Evolutionary conservation across 768 basidiomycete species (phyloP).

Genomic region (Leccinellum luteum): DNA sequence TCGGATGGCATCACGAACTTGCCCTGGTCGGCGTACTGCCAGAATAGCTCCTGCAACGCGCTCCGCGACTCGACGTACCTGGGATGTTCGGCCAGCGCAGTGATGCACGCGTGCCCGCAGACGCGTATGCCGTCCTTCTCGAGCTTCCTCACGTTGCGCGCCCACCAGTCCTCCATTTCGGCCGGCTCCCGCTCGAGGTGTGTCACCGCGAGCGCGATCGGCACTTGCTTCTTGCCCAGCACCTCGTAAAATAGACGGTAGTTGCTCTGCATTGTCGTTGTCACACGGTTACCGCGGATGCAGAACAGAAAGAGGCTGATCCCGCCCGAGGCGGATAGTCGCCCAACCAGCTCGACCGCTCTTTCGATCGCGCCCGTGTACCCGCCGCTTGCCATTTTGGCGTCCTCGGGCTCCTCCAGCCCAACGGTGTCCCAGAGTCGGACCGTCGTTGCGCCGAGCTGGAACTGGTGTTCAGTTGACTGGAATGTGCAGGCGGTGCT

Average conservation of each 20-base stretch:
- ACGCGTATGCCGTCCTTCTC: slow-evolving; percentile 17
- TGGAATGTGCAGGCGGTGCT: slow-evolving; percentile 33
- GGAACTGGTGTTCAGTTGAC: slow-evolving; percentile 25
- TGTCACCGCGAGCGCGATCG: slow-evolving; percentile 38
- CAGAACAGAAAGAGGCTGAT: slow-evolving; percentile 34
- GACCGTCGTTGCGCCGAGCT: slow-evolving; percentile 19
- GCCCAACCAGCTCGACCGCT: slow-evolving; percentile 31
- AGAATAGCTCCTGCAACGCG: slow-evolving; percentile 20
- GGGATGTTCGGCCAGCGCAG: slow-evolving; percentile 19
- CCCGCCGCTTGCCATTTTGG: slow-evolving; percentile 1
- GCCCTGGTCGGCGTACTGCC: slow-evolving; percentile 20
- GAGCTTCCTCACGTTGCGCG: slow-evolving; percentile 22
- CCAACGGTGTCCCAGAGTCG: slow-evolving; percentile 35
- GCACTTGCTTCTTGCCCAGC: slow-evolving; percentile 38
- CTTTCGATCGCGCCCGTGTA: slow-evolving; percentile 29
- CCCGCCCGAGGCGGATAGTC: slow-evolving; percentile 26
- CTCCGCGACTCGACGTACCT: slow-evolving; percentile 21
- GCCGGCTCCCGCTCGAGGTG: slow-evolving; percentile 34
- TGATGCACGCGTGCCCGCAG: slow-evolving; percentile 30
- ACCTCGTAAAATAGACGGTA: slow-evolving; percentile 38
- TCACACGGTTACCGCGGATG: slow-evolving; percentile 30
- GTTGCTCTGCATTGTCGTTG: slow-evolving; percentile 28
- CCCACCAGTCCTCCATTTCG: slow-evolving; percentile 34
- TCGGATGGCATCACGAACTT: slow-evolving; percentile 26
- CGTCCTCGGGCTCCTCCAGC: slow-evolving; percentile 24